Evolutionary conservation across 2,329 filamentous ascomycete species (phyloP).

Genomic region (Cladosporium colombiae): DNA sequence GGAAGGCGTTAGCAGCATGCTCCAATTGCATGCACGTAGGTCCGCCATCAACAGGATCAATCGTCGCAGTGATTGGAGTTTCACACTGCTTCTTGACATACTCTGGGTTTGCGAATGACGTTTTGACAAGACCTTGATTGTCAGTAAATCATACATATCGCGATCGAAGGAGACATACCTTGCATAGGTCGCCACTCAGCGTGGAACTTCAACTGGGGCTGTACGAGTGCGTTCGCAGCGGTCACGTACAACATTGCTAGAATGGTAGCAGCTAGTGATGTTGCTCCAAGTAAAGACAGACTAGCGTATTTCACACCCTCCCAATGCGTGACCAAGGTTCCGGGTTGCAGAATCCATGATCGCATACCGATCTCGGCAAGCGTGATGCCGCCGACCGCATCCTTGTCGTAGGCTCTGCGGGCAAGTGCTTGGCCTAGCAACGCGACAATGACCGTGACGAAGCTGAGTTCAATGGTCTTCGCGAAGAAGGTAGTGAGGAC

Average conservation of each 20-base stretch:
- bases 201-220: slow-evolving; percentile 68
- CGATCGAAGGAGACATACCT: not conserved
- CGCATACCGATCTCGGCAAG: slow-evolving; percentile 78
- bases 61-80: slow-evolving; percentile 55
- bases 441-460: slow-evolving; percentile 74
- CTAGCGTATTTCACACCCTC: slow-evolving; percentile 65
- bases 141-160: not conserved
- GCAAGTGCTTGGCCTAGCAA: slow-evolving; percentile 76
- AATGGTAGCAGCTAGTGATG: slow-evolving; percentile 66
- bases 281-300: slow-evolving; percentile 61
- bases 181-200: not conserved
- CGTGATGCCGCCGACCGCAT: slow-evolving; percentile 59
- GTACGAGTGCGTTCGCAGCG: slow-evolving; percentile 72
- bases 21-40: slow-evolving; percentile 68
- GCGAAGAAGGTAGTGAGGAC: slow-evolving; percentile 68
- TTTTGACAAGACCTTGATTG: slow-evolving; percentile 11
- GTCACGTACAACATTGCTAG: slow-evolving; percentile 73
- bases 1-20: slow-evolving; percentile 68
- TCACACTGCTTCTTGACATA: slow-evolving; percentile 61
- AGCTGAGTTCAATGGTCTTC: slow-evolving; percentile 75
- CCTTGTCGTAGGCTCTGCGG: slow-evolving; percentile 63
- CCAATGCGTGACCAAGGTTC: slow-evolving; percentile 70
- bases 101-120: slow-evolving; percentile 60
- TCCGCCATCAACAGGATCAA: slow-evolving; percentile 45
- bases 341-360: slow-evolving; percentile 61